A percentile compares a stretch with the other conserved stretches of the same genome.
Conservation (phyloP, 805 yeast genomes). For the Tetrapisispora iriomotensis region DNA sequence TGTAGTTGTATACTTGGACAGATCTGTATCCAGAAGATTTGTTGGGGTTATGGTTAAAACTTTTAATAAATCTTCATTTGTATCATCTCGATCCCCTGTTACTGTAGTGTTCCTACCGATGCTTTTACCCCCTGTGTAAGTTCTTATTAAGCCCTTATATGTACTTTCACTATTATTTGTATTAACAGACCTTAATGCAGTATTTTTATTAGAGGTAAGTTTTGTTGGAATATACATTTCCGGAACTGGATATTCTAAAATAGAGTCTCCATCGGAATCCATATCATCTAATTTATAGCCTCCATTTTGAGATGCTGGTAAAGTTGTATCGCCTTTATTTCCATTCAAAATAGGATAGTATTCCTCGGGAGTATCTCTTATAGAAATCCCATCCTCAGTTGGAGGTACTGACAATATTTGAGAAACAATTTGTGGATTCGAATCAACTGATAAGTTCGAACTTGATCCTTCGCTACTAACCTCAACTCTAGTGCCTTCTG, state of each 20-base stretch:
- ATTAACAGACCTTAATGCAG: constrained; percentile 24
- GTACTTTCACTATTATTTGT: constrained; percentile 27
- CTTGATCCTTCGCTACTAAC: constrained; percentile 1
- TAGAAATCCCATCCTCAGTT: constrained; percentile 2
- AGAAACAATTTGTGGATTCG: not conserved
- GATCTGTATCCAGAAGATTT: not conserved
- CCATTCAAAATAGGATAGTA: constrained; percentile 4
- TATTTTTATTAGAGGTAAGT: constrained; percentile 17
- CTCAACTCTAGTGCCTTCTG: not conserved
- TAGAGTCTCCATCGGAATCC: constrained; percentile 14
- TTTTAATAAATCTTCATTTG: constrained; percentile 2
- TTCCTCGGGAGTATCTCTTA: constrained; percentile 10
- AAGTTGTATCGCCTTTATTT: too few relatives aligned
- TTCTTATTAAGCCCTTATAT: constrained; percentile 14
- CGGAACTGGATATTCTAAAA: constrained; percentile 9
- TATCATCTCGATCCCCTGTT: not conserved
- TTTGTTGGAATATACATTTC: constrained; percentile 19
- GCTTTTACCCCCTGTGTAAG: constrained; percentile 9
- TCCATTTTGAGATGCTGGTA: too few relatives aligned
- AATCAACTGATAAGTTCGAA: constrained; percentile 1
- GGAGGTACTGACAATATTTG: not conserved
- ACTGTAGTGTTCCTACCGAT: constrained; percentile 1
- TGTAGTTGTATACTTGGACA: constrained; percentile 2
- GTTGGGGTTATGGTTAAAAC: constrained; percentile 4
- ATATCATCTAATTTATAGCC: constrained; percentile 5